These are phyloP conservation scores for Aspergillus steynii DNA, from an alignment of 495 filamentous ascomycete species.

Conservation along the genomic window DNA sequence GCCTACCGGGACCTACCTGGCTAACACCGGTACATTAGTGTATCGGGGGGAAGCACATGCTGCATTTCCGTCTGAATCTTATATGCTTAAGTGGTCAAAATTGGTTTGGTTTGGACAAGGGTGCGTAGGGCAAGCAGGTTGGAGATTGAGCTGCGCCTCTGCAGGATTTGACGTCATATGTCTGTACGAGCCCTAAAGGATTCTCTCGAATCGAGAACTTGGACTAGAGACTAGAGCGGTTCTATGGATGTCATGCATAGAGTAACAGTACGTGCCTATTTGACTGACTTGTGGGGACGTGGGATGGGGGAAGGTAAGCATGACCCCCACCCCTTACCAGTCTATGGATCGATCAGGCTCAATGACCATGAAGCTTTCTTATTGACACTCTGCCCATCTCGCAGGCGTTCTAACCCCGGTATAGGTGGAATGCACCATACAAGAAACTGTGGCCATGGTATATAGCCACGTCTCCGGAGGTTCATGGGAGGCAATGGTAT, in stretches of 20 bases:
- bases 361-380: neutral
- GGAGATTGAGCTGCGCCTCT: neutral
- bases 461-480: no score
- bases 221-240: neutral
- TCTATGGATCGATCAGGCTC: neutral
- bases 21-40: constrained; percentile 34
- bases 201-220: neutral
- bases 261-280: neutral
- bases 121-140: neutral
- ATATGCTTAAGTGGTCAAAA: constrained; percentile 21
- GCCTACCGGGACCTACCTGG: constrained; percentile 23
- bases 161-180: neutral
- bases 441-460: no score
- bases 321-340: neutral
- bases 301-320: neutral
- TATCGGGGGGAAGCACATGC: constrained; percentile 35
- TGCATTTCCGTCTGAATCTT: constrained; percentile 28
- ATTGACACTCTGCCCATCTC: neutral
- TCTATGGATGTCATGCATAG: neutral
- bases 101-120: neutral
- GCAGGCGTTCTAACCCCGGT: neutral
- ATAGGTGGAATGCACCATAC: neutral
- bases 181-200: neutral
- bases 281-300: neutral
- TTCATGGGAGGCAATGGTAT: no score